Percentiles rank a stretch among this genome's conserved stretches.
Conservation (phyloP, 306 rosid genomes). For the Glycyrrhiza uralensis region DNA sequence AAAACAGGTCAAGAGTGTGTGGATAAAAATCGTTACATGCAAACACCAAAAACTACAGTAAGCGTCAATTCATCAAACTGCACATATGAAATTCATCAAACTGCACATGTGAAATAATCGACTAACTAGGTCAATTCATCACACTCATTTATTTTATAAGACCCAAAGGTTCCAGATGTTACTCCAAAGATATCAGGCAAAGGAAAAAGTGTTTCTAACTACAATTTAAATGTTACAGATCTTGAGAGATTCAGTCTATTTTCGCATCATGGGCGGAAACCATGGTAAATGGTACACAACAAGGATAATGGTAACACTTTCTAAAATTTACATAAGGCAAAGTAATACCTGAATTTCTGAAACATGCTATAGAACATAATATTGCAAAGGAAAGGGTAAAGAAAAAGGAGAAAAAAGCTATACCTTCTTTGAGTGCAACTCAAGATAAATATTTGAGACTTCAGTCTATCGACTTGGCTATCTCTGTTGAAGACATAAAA, state of each 20-base stretch:
- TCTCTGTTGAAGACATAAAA: constrained; percentile 53
- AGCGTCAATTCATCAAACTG: neutral
- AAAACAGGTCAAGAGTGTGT: neutral
- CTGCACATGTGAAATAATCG: neutral
- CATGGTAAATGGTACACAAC: neutral
- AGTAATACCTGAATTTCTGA: neutral
- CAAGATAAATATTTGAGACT: constrained; percentile 73
- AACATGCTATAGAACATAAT: neutral
- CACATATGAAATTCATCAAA: neutral
- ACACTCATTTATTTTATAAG: neutral
- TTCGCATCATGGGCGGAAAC: neutral
- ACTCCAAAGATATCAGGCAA: neutral
- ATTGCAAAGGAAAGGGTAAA: neutral
- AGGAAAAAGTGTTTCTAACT: neutral
- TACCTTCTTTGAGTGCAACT: constrained; percentile 95
- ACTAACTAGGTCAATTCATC: too few relatives aligned
- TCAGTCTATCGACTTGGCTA: constrained; percentile 54
- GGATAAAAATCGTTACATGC: neutral
- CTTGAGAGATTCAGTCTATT: neutral
- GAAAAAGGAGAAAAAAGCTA: neutral
- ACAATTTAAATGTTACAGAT: neutral
- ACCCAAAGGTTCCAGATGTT: neutral
- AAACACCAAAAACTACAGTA: neutral
- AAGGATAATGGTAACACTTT: neutral
- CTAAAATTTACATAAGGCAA: neutral